A percentile compares a stretch with the other conserved stretches of the same genome.
Conservation (phyloP, 345 rosid genomes). For the Eucalyptus erythrocorys region DNA sequence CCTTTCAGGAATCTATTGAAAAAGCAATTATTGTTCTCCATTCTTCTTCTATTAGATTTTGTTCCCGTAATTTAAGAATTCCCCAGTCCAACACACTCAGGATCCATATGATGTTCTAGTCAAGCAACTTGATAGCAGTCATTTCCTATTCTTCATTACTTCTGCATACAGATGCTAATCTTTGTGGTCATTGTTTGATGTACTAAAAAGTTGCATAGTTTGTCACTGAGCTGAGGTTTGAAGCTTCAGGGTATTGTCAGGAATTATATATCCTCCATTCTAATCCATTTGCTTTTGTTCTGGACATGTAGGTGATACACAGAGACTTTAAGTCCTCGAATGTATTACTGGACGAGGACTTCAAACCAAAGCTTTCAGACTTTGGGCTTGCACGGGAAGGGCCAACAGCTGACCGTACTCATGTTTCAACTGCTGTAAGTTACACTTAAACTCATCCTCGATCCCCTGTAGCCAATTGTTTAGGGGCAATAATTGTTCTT, state of each 20-base stretch:
- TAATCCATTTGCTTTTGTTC: not conserved
- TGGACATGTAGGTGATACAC: conserved; percentile 45
- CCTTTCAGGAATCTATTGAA: not conserved
- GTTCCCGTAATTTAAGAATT: not conserved
- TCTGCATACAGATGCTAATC: not conserved
- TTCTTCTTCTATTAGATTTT: not conserved
- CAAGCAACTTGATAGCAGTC: not conserved
- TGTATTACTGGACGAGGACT: conserved; percentile 54
- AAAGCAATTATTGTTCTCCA: not conserved
- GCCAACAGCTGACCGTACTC: conserved; percentile 59
- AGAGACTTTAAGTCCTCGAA: conserved; percentile 82
- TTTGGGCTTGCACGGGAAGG: conserved; percentile 96
- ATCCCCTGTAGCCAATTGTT: not conserved
- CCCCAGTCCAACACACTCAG: not conserved
- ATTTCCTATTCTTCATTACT: not conserved
- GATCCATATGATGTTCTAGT: not conserved
- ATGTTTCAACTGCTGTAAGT: conserved; percentile 89
- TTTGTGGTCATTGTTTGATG: not conserved
- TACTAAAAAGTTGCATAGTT: not conserved
- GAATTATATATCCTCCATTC: not conserved
- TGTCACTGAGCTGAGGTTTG: not conserved
- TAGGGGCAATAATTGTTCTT: not conserved
- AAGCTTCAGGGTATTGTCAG: not conserved
- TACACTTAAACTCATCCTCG: not conserved
- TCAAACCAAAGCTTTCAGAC: conserved; percentile 75